Evolutionary conservation across 2,329 filamentous ascomycete genomes (phyloP).

Genomic region (Colletotrichum salicis): DNA sequence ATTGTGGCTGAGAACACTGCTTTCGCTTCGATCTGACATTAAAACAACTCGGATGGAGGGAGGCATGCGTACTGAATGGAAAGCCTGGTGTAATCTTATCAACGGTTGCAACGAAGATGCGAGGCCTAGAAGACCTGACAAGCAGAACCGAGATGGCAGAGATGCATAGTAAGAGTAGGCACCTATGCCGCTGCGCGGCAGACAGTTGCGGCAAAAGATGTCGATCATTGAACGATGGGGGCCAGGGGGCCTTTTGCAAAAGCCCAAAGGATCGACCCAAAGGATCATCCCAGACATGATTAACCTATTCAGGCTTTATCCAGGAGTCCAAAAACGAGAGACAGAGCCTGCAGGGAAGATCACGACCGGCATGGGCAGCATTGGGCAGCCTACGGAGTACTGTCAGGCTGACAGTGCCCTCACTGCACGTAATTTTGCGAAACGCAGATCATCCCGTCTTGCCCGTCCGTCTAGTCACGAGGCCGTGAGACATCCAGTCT

Average conservation of each 20-base stretch:
- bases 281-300: background rate
- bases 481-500: background rate
- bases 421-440: slow-evolving; percentile 13
- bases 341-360: background rate
- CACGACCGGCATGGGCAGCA: background rate
- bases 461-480: background rate
- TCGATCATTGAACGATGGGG: background rate
- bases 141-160: background rate
- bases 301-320: background rate
- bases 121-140: background rate
- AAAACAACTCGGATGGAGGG: background rate
- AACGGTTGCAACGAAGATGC: background rate
- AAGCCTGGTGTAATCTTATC: background rate
- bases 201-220: no score
- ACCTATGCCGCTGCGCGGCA: background rate
- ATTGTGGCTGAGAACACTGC: background rate
- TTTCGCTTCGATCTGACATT: background rate
- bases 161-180: background rate
- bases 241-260: no score
- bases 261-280: background rate
- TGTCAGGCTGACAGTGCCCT: background rate
- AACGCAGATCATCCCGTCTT: slow-evolving; percentile 5
- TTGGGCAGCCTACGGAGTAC: background rate
- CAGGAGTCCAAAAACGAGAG: background rate
- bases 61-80: background rate